phyloP scores from a whole-genome alignment of 2,329 filamentous ascomycete genomes.

The Apiospora rasikravindrae region DNA sequence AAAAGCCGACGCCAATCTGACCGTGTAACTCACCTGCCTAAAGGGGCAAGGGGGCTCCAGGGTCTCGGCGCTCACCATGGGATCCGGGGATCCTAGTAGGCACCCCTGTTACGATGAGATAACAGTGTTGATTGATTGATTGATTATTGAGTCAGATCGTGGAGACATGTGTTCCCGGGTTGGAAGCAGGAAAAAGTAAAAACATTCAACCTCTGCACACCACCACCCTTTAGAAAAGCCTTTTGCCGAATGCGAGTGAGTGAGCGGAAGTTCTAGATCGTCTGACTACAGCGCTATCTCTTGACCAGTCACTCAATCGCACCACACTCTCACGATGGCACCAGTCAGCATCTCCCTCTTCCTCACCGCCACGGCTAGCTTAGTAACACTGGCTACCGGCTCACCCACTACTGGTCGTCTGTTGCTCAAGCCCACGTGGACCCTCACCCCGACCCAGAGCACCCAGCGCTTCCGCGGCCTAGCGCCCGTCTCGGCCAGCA shows the following conservation, averaged over 20 bases:
- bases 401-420: not conserved
- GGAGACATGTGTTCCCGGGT: not conserved
- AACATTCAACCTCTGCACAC: not conserved
- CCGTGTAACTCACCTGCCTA: conserved; percentile 3
- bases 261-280: not conserved
- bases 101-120: not conserved
- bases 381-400: not conserved
- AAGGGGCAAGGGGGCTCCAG: not conserved
- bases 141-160: not conserved
- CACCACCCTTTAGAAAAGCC: not conserved
- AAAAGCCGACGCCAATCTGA: not conserved
- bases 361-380: not conserved
- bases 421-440: not conserved
- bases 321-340: not conserved
- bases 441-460: conserved; percentile 29
- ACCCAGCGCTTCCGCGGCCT: conserved; percentile 39
- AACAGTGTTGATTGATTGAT: not conserved
- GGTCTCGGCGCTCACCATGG: not conserved
- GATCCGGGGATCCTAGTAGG: not conserved
- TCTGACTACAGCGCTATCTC: not conserved
- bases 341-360: not conserved
- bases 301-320: not conserved
- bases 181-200: not conserved
- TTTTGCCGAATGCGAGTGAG: not conserved
- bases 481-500: conserved; percentile 35